These are phyloP conservation scores for Dalechampia spathulata DNA, from an alignment of 441 rosid species.

Conservation along the genomic window DNA sequence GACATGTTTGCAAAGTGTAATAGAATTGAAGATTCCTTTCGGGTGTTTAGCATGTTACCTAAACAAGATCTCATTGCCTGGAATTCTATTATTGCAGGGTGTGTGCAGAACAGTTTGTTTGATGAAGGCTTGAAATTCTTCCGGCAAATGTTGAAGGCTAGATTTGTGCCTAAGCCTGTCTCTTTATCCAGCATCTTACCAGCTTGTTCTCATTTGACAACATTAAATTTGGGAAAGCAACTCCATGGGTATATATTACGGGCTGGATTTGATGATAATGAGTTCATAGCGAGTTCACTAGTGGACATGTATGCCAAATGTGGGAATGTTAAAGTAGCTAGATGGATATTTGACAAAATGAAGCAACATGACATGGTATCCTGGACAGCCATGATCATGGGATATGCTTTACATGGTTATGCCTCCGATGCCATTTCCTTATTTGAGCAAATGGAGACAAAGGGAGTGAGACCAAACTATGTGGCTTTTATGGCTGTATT, in stretches of 20 bases:
- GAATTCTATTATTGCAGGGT: slow-evolving; percentile 65
- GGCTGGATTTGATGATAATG: slow-evolving; percentile 37
- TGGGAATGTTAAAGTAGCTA: slow-evolving; percentile 45
- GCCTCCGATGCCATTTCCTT: slow-evolving; percentile 45
- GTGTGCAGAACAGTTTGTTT: slow-evolving; percentile 45
- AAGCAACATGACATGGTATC: slow-evolving; percentile 44
- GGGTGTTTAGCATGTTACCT: slow-evolving; percentile 40
- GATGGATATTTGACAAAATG: slow-evolving; percentile 43
- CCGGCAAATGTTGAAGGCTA: slow-evolving; percentile 39
- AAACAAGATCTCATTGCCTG: slow-evolving; percentile 45
- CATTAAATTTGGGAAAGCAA: slow-evolving; percentile 54
- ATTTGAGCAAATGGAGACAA: slow-evolving; percentile 41
- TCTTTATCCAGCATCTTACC: slow-evolving; percentile 60
- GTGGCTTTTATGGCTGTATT: slow-evolving; percentile 60
- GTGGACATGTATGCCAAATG: slow-evolving; percentile 74
- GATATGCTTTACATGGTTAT: slow-evolving; percentile 57
- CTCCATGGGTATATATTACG: slow-evolving; percentile 53
- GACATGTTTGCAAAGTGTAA: slow-evolving; percentile 77
- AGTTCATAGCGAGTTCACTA: slow-evolving; percentile 60
- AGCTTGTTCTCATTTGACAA: slow-evolving; percentile 42
- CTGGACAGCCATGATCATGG: slow-evolving; percentile 82
- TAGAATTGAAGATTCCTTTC: slow-evolving; percentile 40
- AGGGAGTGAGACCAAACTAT: slow-evolving; percentile 40
- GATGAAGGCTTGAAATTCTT: slow-evolving; percentile 47
- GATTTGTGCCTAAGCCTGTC: slow-evolving; percentile 42